Base-by-base conservation (phyloP, 345 rosid genomes). In the Isatis tinctoria region DNA sequence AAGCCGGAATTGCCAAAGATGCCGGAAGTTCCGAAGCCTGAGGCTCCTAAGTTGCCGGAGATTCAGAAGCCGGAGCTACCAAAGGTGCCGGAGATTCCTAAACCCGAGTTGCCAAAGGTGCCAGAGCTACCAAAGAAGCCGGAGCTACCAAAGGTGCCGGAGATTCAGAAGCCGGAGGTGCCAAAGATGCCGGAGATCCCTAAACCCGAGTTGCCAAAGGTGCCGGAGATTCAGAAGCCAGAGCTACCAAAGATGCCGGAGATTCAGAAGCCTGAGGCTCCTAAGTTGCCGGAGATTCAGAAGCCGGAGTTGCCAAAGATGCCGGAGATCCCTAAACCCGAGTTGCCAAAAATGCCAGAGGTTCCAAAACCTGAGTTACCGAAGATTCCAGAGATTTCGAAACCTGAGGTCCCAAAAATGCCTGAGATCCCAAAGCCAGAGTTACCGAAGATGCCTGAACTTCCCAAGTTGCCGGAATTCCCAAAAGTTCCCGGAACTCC, bases 391-490 rank as follows among this genome's bases (percentile, higher is more conserved):
- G 70, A 73, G 22, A 12, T 41, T 30, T 16, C 53, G 0, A 63
- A 73, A 37, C 70, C 61, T 4, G 76, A 77, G 28, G 7, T 58
- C 0, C 80, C 80, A 1, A 77, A 76, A 36, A 1, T 63, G 30
- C 72, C 52, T 1, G 80, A 76, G 33, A 4, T 70, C 17, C 33
- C 60, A 0, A 70, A 77, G 0, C 76, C 72, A 56, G 48, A 78
- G 37, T 0, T 48, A 0, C 74, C 84, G 0, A 70, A 65, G 32
- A 0, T 44, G 30, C 78, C 83, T 12, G 54, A 80, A 57, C n/a
- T 67, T 27, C 75, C 78, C 12, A 73, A 81, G 61, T 8, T 80
- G 26, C 81, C 79, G 2, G 77, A 70, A 52, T 41, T 73, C 12
- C 78, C 83, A 24, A 75, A 75, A 52, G 40, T 61, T 70, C 60